Evolutionary conservation across 2,329 filamentous ascomycete species (phyloP).

Genomic region (Sporothrix mexicana): DNA sequence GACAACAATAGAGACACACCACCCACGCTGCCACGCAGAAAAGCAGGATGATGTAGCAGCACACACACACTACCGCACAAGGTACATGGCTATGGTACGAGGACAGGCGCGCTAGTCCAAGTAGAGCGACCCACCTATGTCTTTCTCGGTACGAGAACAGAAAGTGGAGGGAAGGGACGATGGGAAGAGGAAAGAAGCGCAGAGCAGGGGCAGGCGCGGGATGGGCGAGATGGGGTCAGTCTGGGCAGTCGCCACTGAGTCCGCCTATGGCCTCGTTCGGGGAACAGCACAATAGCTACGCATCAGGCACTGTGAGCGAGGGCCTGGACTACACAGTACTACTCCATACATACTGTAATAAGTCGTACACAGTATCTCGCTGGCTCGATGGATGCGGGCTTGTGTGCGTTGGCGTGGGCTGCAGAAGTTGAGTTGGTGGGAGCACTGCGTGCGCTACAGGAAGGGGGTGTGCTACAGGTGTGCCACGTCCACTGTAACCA

Average conservation of each 20-base stretch:
- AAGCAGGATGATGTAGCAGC: no score
- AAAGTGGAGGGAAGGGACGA: conserved; percentile 26
- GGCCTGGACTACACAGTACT: no score
- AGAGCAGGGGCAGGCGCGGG: conserved; percentile 13
- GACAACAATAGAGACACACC: conserved; percentile 27
- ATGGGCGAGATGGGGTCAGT: not conserved
- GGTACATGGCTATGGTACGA: conserved; percentile 1
- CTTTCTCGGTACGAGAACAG: conserved; percentile 32
- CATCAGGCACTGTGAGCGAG: no score
- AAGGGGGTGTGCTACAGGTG: conserved; percentile 5
- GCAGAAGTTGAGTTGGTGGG: conserved; percentile 4
- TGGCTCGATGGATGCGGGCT: not conserved
- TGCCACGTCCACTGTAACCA: conserved; percentile 4
- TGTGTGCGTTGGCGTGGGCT: not conserved
- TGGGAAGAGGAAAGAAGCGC: conserved; percentile 22
- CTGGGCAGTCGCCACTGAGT: conserved; percentile 8
- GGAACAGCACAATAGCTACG: not conserved
- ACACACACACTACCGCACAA: conserved; percentile 27
- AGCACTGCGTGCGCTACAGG: conserved; percentile 6
- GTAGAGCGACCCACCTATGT: conserved; percentile 32
- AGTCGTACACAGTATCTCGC: no score
- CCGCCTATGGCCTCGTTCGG: not conserved
- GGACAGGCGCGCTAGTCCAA: conserved; percentile 33
- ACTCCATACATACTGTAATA: not conserved
- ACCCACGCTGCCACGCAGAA: conserved; percentile 1